Percentiles rank a stretch among this genome's conserved stretches.
These are phyloP conservation scores for Bruguiera sexangula DNA, from an alignment of 345 rosid genomes.

Conservation along the genomic window DNA sequence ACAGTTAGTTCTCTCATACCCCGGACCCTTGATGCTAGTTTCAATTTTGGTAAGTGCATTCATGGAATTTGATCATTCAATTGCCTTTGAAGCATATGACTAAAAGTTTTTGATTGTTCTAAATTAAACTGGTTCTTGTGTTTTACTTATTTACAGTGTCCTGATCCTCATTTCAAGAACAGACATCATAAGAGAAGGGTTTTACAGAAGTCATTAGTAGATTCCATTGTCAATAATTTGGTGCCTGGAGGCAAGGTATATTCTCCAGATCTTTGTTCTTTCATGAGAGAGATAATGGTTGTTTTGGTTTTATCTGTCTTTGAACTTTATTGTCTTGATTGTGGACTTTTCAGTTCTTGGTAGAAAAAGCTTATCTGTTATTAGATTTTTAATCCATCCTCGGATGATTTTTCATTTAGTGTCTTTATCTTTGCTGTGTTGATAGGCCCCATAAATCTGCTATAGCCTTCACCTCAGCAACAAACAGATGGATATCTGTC, in stretches of 20 bases:
- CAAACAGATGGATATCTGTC: too few relatives aligned
- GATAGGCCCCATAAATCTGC: too few relatives aligned
- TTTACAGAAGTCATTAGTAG: conserved; percentile 70
- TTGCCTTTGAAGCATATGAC: neutral
- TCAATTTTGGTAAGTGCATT: conserved; percentile 67
- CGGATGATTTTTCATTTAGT: too few relatives aligned
- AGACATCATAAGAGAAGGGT: conserved; percentile 91
- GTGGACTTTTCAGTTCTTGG: neutral
- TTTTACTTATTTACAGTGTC: conserved; percentile 54
- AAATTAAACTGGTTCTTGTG: neutral
- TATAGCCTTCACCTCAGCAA: too few relatives aligned
- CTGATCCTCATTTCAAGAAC: conserved; percentile 97
- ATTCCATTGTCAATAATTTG: conserved; percentile 51
- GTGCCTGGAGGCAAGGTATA: conserved; percentile 76
- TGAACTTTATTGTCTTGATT: neutral
- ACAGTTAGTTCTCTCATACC: conserved; percentile 56
- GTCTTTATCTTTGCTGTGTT: too few relatives aligned
- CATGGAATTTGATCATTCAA: neutral
- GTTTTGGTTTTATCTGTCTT: neutral
- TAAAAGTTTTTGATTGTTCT: neutral
- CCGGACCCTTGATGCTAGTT: conserved; percentile 75
- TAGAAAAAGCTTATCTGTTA: too few relatives aligned
- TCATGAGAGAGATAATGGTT: neutral
- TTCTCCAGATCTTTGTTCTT: neutral
- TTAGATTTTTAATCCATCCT: too few relatives aligned